A percentile compares a stretch with the other conserved stretches of the same genome.
phyloP scores from a whole-genome alignment of 2,329 filamentous ascomycete genomes.

The Cercospora sp. region DNA sequence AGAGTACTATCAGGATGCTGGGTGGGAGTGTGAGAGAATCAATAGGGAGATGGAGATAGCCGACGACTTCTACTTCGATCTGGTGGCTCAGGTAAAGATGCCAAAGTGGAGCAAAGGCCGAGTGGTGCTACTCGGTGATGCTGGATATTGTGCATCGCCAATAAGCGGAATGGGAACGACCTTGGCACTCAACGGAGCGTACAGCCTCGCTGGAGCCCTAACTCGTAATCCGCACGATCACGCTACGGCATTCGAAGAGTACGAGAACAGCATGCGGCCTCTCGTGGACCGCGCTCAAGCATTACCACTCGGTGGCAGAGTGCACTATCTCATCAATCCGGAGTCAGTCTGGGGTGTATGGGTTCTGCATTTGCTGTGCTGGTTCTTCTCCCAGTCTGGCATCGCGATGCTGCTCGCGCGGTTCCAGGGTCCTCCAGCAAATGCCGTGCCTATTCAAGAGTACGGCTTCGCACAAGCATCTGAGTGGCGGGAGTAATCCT shows the following conservation, averaged over 20 bases:
- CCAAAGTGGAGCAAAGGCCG: conserved; percentile 34
- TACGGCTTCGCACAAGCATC: conserved; percentile 31
- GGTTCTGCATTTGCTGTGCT: conserved; percentile 18
- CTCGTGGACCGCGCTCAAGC: conserved; percentile 32
- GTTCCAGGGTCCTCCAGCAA: conserved; percentile 28
- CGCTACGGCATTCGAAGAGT: conserved; percentile 28
- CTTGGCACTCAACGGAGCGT: conserved; percentile 38
- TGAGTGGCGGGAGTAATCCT: conserved; percentile 18
- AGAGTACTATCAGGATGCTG: conserved; percentile 32
- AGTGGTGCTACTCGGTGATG: conserved; percentile 37
- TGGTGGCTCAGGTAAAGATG: conserved; percentile 37
- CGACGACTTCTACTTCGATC: conserved; percentile 39
- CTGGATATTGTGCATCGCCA: conserved; percentile 36
- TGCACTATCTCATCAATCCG: conserved; percentile 28
- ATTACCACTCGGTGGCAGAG: conserved; percentile 28
- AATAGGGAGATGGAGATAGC: conserved; percentile 32
- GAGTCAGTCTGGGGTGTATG: conserved; percentile 30
- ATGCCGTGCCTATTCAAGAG: conserved; percentile 32
- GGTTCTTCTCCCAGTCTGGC: conserved; percentile 19
- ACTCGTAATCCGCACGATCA: conserved; percentile 23
- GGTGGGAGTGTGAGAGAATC: conserved; percentile 34
- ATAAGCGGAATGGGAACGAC: conserved; percentile 41
- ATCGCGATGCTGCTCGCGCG: conserved; percentile 23
- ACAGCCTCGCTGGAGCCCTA: conserved; percentile 38
- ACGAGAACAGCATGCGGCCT: conserved; percentile 31